Evolutionary conservation across 208 protist genomes (phyloP).

Genomic region (Kentomonas sorsogonicus): DNA sequence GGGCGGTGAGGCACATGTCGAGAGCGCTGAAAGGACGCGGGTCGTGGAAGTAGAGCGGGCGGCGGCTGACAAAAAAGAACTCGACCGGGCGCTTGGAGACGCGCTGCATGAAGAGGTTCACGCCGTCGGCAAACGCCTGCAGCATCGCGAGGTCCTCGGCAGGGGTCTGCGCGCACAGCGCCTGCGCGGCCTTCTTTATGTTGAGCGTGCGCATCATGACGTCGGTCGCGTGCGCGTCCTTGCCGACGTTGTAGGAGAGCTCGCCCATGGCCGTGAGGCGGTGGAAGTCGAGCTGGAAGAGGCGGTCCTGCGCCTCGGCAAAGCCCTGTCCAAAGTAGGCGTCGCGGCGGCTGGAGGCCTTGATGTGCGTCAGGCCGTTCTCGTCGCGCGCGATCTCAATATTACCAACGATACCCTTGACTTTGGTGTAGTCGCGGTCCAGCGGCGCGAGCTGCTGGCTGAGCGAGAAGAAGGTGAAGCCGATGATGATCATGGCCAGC

Average conservation of each 20-base stretch:
- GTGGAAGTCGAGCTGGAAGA: slow-evolving; percentile 64
- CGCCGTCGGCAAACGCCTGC: slow-evolving; percentile 42
- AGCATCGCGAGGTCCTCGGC: slow-evolving; percentile 19
- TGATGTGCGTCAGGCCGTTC: slow-evolving; percentile 43
- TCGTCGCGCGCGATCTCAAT: slow-evolving; percentile 39
- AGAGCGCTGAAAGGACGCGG: slow-evolving; percentile 29
- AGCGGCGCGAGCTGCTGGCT: slow-evolving; percentile 34
- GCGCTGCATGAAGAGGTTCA: slow-evolving; percentile 44
- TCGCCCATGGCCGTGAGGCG: slow-evolving; percentile 32
- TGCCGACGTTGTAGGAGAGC: slow-evolving; percentile 28
- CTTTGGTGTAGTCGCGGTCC: slow-evolving; percentile 41
- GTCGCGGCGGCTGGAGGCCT: slow-evolving; percentile 41
- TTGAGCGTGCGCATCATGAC: slow-evolving; percentile 42
- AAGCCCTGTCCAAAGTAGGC: slow-evolving; percentile 65
- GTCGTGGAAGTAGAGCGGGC: slow-evolving; percentile 35
- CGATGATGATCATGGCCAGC: slow-evolving; percentile 33
- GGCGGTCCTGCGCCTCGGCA: slow-evolving; percentile 49
- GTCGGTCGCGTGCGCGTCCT: slow-evolving; percentile 23
- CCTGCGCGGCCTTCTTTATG: slow-evolving; percentile 25
- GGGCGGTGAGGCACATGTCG: slow-evolving; percentile 39
- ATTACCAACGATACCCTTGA: slow-evolving; percentile 31
- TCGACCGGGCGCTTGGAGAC: slow-evolving; percentile 44
- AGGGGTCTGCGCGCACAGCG: slow-evolving; percentile 28
- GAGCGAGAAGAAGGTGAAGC: slow-evolving; percentile 45
- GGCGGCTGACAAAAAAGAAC: slow-evolving; percentile 50